Evolutionary conservation across 2,329 filamentous ascomycete species (phyloP).

Genomic region (Amesomyces nigricolor): DNA sequence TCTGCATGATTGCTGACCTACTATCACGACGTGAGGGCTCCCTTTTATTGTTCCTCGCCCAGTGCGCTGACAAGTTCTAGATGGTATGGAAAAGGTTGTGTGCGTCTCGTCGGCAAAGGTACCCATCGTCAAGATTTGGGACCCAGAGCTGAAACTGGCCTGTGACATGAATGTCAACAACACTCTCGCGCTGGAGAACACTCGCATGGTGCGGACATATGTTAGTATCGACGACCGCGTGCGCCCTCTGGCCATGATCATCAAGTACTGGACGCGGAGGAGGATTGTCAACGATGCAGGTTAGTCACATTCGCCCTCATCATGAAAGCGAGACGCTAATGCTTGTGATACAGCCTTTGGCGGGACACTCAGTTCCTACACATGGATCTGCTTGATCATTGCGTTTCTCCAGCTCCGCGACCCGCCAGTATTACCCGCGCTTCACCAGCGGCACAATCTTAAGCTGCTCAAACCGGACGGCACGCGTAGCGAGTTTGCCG

Average conservation of each 20-base stretch:
- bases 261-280: slow-evolving; percentile 95
- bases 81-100: slow-evolving; percentile 93
- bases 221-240: slow-evolving; percentile 89
- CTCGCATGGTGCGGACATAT: slow-evolving; percentile 95
- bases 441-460: slow-evolving; percentile 68
- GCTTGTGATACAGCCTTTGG: slow-evolving; percentile 61
- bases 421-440: slow-evolving; percentile 75
- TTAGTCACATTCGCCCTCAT: slow-evolving; percentile 42
- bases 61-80: slow-evolving; percentile 40
- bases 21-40: slow-evolving; percentile 68
- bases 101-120: slow-evolving; percentile 95
- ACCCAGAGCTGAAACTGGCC: slow-evolving; percentile 80
- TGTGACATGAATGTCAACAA: slow-evolving; percentile 99
- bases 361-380: slow-evolving; percentile 94
- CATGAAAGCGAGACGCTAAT: not conserved
- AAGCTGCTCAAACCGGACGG: slow-evolving; percentile 59
- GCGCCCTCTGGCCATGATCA: slow-evolving; percentile 86
- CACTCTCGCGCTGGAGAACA: slow-evolving; percentile 89
- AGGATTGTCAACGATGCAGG: slow-evolving; percentile 94
- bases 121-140: slow-evolving; percentile 98
- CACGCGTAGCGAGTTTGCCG: slow-evolving; percentile 71
- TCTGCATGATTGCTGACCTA: slow-evolving; percentile 84
- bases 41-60: not conserved
- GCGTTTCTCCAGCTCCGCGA: slow-evolving; percentile 87
- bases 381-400: slow-evolving; percentile 98